A percentile compares a stretch with the other conserved stretches of the same genome.
phyloP scores from a whole-genome alignment of 345 rosid genomes.

The Corchorus olitorius region DNA sequence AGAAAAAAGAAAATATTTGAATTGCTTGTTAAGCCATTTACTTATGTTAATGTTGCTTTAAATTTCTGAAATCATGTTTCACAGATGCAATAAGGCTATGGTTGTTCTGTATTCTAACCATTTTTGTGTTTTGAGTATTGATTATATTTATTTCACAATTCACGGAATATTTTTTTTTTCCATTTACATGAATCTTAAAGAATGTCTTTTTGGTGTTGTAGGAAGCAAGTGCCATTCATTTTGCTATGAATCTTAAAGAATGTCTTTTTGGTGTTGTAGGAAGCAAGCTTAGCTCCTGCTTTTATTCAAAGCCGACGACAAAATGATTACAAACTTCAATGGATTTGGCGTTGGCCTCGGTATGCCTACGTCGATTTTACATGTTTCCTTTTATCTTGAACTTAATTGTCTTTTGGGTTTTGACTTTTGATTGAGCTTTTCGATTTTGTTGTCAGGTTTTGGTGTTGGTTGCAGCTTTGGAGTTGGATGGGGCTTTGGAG shows the following conservation, averaged over 20 bases:
- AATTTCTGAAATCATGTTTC: conserved; percentile 20
- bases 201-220: conserved; percentile 33
- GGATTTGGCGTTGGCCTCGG: conserved; percentile 76
- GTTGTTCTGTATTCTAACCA: conserved; percentile 85
- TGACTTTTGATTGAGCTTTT: background rate
- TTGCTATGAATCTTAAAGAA: conserved; percentile 47
- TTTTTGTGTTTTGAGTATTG: conserved; percentile 46
- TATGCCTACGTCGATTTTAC: conserved; percentile 17
- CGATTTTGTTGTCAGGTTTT: conserved; percentile 43
- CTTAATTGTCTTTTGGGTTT: background rate
- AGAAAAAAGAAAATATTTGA: too few relatives aligned
- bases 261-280: conserved; percentile 46
- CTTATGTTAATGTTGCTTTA: conserved; percentile 13
- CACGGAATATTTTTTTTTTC: background rate
- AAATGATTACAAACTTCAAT: conserved; percentile 77
- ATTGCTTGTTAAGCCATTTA: background rate
- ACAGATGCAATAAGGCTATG: conserved; percentile 95
- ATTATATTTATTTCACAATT: background rate
- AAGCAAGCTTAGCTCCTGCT: too few relatives aligned
- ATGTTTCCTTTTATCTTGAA: background rate
- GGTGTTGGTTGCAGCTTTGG: conserved; percentile 79
- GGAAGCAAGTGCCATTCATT: conserved; percentile 96
- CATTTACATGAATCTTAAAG: conserved; percentile 8
- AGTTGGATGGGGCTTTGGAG: conserved; percentile 80
- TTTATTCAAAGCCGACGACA: background rate